These are phyloP conservation scores for Penicillium sp. DNA, from an alignment of 2,329 filamentous ascomycete genomes.

Conservation along the genomic window DNA sequence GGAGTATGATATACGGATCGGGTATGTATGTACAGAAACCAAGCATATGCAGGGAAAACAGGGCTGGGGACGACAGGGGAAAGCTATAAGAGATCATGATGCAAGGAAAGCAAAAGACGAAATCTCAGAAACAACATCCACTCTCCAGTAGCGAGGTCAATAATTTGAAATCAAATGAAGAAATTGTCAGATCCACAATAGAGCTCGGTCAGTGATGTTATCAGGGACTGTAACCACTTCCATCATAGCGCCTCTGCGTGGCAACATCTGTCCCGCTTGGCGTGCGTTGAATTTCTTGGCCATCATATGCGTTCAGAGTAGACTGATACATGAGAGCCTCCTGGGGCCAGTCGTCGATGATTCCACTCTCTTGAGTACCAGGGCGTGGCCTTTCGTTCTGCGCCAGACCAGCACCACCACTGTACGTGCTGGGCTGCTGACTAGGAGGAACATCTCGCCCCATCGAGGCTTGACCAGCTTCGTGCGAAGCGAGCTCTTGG, in stretches of 20 bases:
- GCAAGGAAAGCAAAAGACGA: not conserved
- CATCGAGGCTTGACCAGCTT: slow-evolving; percentile 5
- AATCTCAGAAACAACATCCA: too few relatives aligned
- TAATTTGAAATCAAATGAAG: too few relatives aligned
- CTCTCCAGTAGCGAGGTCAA: too few relatives aligned
- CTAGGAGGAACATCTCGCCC: slow-evolving; percentile 30
- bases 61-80: not conserved
- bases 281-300: slow-evolving; percentile 16
- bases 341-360: slow-evolving; percentile 36
- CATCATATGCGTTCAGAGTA: slow-evolving; percentile 19
- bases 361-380: slow-evolving; percentile 21
- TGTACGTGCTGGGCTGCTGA: slow-evolving; percentile 25
- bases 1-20: too few relatives aligned
- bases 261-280: slow-evolving; percentile 21
- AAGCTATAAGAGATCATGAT: not conserved
- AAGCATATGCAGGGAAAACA: slow-evolving; percentile 6
- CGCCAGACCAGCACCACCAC: slow-evolving; percentile 9
- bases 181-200: not conserved
- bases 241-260: slow-evolving; percentile 28
- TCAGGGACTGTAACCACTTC: slow-evolving; percentile 14
- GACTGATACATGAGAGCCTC: slow-evolving; percentile 40
- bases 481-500: not conserved
- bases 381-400: slow-evolving; percentile 15
- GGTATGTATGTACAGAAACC: slow-evolving; percentile 11
- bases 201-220: not conserved